Base-by-base conservation (phyloP, 2,329 filamentous ascomycete genomes). In the Monosporascus sp. region DNA sequence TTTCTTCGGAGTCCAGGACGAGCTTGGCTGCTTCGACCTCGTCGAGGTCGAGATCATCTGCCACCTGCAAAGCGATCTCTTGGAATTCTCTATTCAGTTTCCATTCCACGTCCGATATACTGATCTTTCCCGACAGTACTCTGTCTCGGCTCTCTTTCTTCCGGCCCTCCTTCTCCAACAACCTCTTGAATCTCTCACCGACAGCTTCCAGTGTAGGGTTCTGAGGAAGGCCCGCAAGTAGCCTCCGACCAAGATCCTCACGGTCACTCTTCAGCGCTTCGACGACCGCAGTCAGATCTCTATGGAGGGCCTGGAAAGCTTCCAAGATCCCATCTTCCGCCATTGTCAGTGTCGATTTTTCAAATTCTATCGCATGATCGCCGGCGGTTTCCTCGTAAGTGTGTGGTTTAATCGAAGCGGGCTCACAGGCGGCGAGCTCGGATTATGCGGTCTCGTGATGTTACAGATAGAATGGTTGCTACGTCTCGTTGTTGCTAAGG, bases 41-140 rank as follows among this genome's bases (percentile, higher is more conserved):
- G 72, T 99, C 92, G 50, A 99, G 78, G 64, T 96, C 86, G 57
- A 97, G 78, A 61, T 90, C 89, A 70, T 97, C 92, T 52, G 93
- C 89, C 38, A 99, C 78, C 62, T 90, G 83, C 35, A 96, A 77
- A 24, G 86, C 83, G 61, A 87, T 85, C 70, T 96, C 87, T 66
- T 93, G 85, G 71, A 99, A 97, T 57, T 90, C 86, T 52, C 89
- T 81, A 71, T 96, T 97, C 74, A 99, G 77, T 22, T 80, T 76
- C 70, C 90, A 97, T 64, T 92, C 83, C 36, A 83, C 80, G 57
- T 85, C 87, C 61, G 82, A 81, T 54, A 96, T 73, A 36, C 76
- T 83, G 61, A 97, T 78, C 67, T 89, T 92, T 54, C 89, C 87
- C 53, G 82, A 82, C 58, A 85, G 79, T 37, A 97, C 75, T 14